Evolutionary conservation across 2,329 filamentous ascomycete genomes (phyloP), one percentile per base, ranked within the genome.

Genomic region (Amauroascus verrucosus): DNA sequence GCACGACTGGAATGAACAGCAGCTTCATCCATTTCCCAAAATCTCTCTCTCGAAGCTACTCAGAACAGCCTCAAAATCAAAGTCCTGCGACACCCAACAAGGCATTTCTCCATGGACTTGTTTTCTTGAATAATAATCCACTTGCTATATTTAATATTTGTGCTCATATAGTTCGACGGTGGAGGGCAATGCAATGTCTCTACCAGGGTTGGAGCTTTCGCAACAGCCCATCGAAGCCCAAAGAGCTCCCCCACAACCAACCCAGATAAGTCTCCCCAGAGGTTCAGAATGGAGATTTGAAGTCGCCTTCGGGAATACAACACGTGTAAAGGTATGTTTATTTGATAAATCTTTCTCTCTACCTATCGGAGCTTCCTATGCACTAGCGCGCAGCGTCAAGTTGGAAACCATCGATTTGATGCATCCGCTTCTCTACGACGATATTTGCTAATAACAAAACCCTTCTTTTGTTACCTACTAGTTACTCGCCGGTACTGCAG

Each of bases 281-380:
- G 80, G 79, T 59, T 83, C 80, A 63, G 86, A 91, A 76, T 91
- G 85, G 82, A 81, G 86, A 48, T 91, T 91, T 70, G 78, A 87
- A 64, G 82, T 88, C 43, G 77, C 83, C 9, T 73, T 75, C 58
- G 75, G 74, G 13, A 71, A 70, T 47, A 73, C 70, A 13, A 69
- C 80, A 37, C 72, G 76, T 59, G 73, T 80, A 43, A 80, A 76
- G 66, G 78, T 79, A 64, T 26, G 16, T 3, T 14, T 54, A 11
- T 14, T 50, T 7, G 8, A n/a, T 9, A 40, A 4, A 14, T 43
- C 13, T 32, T 16, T 32, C 20, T 22, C 14, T 45, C 16, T 30
- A 8, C 28, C 24, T 26, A 16, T 26, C 24, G n/a, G n/a, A n/a
- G 16, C 20, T 14, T 32, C 9, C 32, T 3, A 4, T 6, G 24